Evolutionary conservation across 2,329 filamentous ascomycete genomes (phyloP).

Genomic region (Didymellaceae sp.): DNA sequence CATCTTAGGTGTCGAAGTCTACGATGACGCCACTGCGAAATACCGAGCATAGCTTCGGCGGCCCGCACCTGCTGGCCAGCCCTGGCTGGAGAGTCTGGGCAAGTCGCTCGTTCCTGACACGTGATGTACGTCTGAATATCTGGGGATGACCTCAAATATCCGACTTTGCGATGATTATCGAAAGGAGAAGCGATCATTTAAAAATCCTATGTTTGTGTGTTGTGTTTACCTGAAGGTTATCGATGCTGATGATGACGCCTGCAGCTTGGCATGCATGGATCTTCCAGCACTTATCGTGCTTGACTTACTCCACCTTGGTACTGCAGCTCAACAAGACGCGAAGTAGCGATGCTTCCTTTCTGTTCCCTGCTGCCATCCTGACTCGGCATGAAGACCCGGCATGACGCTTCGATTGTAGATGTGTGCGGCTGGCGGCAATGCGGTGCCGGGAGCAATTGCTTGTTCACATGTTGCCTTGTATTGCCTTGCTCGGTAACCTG

Average conservation of each 20-base stretch:
- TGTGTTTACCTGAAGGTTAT: neutral
- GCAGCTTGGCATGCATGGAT: slow-evolving; percentile 10
- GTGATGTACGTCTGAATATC: neutral
- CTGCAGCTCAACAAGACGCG: slow-evolving; percentile 17
- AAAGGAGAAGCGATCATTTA: neutral
- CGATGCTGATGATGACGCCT: neutral
- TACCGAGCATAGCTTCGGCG: neutral
- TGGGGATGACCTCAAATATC: neutral
- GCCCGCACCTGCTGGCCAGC: neutral
- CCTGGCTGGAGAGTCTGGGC: too few relatives aligned
- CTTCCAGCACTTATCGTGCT: slow-evolving; percentile 12
- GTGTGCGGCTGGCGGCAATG: neutral
- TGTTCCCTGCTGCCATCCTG: neutral
- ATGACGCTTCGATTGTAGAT: neutral
- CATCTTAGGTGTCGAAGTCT: slow-evolving; percentile 10
- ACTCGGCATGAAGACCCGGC: too few relatives aligned
- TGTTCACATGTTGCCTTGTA: neutral
- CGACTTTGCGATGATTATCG: neutral
- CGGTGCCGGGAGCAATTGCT: neutral
- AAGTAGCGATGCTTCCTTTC: too few relatives aligned
- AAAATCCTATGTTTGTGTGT: neutral
- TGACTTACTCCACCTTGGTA: neutral
- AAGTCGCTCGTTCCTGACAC: neutral
- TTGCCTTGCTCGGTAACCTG: neutral
- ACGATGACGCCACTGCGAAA: slow-evolving; percentile 16